Conservation (phyloP, 2,329 filamentous ascomycete species). For the Neofusicoccum ribis region DNA sequence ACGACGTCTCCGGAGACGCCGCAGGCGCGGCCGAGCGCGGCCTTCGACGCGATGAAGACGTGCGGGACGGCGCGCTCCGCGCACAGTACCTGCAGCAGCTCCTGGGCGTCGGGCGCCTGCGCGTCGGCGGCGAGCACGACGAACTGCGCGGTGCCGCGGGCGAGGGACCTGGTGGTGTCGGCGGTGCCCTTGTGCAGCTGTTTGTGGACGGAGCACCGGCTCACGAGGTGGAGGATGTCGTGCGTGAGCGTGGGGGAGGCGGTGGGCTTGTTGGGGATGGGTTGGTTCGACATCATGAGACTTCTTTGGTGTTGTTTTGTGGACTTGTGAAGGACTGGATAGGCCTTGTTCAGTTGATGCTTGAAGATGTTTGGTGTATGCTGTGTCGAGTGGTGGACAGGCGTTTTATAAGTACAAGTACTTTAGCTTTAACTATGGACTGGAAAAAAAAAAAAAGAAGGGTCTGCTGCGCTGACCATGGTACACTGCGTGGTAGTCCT, state of each 20-base stretch:
- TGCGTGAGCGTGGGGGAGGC: not conserved
- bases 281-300: too few species aligned
- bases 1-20: not conserved
- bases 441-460: too few species aligned
- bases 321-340: too few species aligned
- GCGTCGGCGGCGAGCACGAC: conserved; percentile 14
- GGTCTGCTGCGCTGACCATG: too few species aligned
- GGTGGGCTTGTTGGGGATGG: too few species aligned
- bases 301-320: too few species aligned
- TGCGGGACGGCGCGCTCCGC: not conserved
- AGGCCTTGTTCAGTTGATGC: too few species aligned
- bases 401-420: too few species aligned
- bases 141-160: not conserved
- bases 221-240: not conserved
- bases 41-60: not conserved
- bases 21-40: conserved; percentile 11
- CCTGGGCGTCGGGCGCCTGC: conserved; percentile 20
- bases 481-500: too few species aligned
- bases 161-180: conserved; percentile 20
- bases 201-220: conserved; percentile 13
- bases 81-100: conserved; percentile 5
- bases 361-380: too few species aligned
- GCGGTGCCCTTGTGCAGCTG: conserved; percentile 23
- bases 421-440: too few species aligned
- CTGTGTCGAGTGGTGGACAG: too few species aligned